phyloP scores from a whole-genome alignment of 2,329 filamentous ascomycete species.

The Exophiala mesophila region DNA sequence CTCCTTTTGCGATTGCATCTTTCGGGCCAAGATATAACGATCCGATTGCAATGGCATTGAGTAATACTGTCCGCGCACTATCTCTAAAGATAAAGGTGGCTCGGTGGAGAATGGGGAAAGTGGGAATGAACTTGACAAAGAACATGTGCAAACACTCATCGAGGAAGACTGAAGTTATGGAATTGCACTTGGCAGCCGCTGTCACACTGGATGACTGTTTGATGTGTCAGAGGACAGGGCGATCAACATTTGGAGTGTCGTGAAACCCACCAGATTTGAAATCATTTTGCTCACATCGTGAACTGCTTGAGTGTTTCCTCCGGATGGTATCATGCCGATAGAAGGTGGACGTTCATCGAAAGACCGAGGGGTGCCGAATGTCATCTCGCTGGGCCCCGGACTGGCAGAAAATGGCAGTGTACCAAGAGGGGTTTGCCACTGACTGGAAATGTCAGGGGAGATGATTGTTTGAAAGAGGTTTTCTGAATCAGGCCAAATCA shows the following conservation, averaged over 20 bases:
- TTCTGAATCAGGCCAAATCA: conserved; percentile 45
- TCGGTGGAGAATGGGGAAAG: conserved; percentile 43
- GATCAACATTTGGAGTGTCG: too few relatives aligned
- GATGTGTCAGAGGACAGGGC: too few relatives aligned
- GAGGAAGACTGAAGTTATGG: conserved; percentile 43
- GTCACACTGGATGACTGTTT: conserved; percentile 40
- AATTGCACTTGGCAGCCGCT: conserved; percentile 41
- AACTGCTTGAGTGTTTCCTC: conserved; percentile 42
- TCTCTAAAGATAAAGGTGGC: conserved; percentile 43
- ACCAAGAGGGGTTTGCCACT: conserved; percentile 42
- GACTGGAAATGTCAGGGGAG: conserved; percentile 34
- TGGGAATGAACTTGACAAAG: conserved; percentile 43
- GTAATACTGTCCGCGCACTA: conserved; percentile 39
- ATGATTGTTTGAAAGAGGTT: conserved; percentile 42
- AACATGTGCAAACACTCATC: conserved; percentile 47
- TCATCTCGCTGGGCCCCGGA: conserved; percentile 30
- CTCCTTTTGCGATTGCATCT: conserved; percentile 41
- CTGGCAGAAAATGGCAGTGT: conserved; percentile 37
- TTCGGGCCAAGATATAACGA: conserved; percentile 44
- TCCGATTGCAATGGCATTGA: conserved; percentile 45
- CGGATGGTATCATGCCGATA: conserved; percentile 37
- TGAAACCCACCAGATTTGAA: conserved; percentile 36
- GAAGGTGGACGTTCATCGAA: conserved; percentile 36
- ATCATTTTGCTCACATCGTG: conserved; percentile 44
- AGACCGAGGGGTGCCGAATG: conserved; percentile 33